phyloP scores from a whole-genome alignment of 1,139 yeast genomes.

The Diutina mesorugosa region DNA sequence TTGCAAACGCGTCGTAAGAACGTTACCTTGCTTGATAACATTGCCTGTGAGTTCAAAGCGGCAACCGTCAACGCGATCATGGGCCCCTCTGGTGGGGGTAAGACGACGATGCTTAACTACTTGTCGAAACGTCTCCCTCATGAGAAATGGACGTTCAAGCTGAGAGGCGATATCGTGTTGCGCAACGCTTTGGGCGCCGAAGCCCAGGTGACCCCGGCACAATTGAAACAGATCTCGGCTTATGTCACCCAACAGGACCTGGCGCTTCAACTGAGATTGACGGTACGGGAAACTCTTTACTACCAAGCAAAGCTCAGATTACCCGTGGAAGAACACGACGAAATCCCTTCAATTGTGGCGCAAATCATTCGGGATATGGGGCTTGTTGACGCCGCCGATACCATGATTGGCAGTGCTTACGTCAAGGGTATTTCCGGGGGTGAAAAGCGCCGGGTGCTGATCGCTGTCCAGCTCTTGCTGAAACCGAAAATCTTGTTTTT shows the following conservation, averaged over 20 bases:
- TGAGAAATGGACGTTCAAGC: not conserved
- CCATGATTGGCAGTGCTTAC: not conserved
- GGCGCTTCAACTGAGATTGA: not conserved
- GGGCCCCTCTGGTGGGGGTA: not conserved
- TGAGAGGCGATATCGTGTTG: not conserved
- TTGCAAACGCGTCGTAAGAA: not conserved
- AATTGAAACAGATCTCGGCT: not conserved
- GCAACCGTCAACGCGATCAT: not conserved
- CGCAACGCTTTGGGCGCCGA: not conserved
- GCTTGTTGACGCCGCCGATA: not conserved
- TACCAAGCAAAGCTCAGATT: not conserved
- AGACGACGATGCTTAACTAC: conserved; percentile 1
- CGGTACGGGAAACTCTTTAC: not conserved
- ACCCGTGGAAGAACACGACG: not conserved
- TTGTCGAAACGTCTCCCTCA: not conserved
- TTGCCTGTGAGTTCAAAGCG: not conserved
- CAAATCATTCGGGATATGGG: not conserved
- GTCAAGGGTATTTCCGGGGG: conserved; percentile 2
- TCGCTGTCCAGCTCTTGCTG: not conserved
- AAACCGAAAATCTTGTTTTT: not conserved
- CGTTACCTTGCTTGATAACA: not conserved
- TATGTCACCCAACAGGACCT: conserved; percentile 1
- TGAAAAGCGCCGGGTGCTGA: not conserved
- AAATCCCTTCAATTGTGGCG: not conserved
- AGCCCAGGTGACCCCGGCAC: not conserved